These are phyloP conservation scores for Micractinium sp. DNA, from an alignment of 139 green algal species.

Conservation along the genomic window DNA sequence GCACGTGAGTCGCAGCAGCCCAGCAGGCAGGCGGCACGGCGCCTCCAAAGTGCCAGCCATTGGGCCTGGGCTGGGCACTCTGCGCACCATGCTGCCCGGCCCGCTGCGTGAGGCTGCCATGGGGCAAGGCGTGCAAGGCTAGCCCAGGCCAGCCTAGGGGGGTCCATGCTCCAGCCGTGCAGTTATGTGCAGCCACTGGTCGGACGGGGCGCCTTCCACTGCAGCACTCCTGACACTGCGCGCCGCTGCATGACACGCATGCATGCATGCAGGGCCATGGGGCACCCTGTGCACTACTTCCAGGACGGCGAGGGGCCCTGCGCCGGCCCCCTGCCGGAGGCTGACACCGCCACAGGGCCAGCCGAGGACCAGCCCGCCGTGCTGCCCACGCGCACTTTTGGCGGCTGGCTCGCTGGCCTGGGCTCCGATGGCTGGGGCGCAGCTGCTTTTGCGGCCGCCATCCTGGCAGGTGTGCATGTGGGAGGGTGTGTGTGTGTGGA, in stretches of 20 bases:
- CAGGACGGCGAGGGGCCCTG: constrained; percentile 37
- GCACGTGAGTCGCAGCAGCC: constrained; percentile 16
- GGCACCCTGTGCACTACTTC: constrained; percentile 19
- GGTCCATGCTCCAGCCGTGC: too few relatives aligned
- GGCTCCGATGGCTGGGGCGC: not conserved
- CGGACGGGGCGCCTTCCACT: too few relatives aligned
- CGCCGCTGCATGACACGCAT: not conserved
- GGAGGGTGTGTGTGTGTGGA: not conserved
- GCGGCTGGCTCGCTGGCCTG: constrained; percentile 9
- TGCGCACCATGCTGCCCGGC: too few relatives aligned
- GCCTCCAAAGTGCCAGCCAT: too few relatives aligned
- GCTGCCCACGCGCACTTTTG: constrained; percentile 21
- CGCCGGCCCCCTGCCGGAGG: not conserved
- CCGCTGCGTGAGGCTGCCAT: too few relatives aligned
- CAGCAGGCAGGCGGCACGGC: too few relatives aligned
- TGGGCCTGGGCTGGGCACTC: too few relatives aligned
- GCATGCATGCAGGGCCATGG: constrained; percentile 9
- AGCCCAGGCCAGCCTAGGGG: too few relatives aligned
- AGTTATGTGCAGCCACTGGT: too few relatives aligned
- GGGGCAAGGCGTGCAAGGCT: too few relatives aligned
- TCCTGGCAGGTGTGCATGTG: not conserved
- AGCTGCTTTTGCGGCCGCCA: not conserved
- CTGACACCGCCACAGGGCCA: too few relatives aligned
- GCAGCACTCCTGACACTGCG: too few relatives aligned
- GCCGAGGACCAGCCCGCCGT: not conserved